Evolutionary conservation across 2,329 filamentous ascomycete genomes (phyloP).

Genomic region (Epicoccum nigrum): DNA sequence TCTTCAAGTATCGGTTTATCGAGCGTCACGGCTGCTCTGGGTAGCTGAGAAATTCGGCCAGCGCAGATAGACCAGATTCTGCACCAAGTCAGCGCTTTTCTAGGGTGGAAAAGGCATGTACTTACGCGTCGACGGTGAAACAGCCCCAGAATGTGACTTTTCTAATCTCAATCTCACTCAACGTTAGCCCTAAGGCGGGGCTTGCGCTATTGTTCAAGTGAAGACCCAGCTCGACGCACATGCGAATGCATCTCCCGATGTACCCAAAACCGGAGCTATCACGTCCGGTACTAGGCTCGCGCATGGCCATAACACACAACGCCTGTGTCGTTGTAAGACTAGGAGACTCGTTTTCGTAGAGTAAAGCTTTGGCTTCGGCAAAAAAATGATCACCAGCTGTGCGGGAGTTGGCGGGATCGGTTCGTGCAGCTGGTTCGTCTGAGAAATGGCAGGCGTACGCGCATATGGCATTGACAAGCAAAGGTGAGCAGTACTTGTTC

Average conservation of each 20-base stretch:
- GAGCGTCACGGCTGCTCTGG: constrained; percentile 56
- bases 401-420: constrained; percentile 65
- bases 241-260: constrained; percentile 72
- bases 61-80: constrained; percentile 55
- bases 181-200: constrained; percentile 39
- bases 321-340: constrained; percentile 75
- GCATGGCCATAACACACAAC: constrained; percentile 75
- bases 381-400: constrained; percentile 78
- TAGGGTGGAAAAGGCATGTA: constrained; percentile 13
- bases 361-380: constrained; percentile 67
- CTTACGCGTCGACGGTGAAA: constrained; percentile 57
- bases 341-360: constrained; percentile 64
- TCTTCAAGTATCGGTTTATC: constrained; percentile 63
- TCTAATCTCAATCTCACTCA: constrained; percentile 55
- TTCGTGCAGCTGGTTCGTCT: constrained; percentile 66
- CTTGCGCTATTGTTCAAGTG: constrained; percentile 57
- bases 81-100: constrained; percentile 3
- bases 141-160: constrained; percentile 61
- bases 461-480: constrained; percentile 69
- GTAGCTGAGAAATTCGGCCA: constrained; percentile 56
- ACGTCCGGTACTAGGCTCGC: constrained; percentile 74
- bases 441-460: constrained; percentile 73
- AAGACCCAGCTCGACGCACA: constrained; percentile 74
- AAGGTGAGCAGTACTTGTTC: constrained; percentile 69
- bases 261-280: constrained; percentile 77